Evolutionary conservation across 495 filamentous ascomycete species (phyloP).

Genomic region (Penicillium silybi): DNA sequence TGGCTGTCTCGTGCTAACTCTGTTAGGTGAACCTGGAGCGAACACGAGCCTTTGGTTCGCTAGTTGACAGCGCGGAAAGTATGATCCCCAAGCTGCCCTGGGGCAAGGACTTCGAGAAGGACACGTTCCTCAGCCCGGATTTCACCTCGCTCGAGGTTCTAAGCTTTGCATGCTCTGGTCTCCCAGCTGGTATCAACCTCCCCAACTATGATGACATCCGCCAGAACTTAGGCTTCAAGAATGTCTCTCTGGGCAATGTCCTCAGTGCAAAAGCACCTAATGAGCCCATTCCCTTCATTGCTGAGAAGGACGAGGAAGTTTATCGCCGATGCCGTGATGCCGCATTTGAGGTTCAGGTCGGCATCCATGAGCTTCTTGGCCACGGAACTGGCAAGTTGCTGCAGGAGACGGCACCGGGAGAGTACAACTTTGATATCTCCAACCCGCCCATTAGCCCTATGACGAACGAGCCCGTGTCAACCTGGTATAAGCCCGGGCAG

Average conservation of each 20-base stretch:
- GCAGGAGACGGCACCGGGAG: constrained; percentile 76
- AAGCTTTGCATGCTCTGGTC: constrained; percentile 72
- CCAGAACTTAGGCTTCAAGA: constrained; percentile 96
- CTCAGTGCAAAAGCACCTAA: constrained; percentile 84
- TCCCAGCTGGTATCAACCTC: constrained; percentile 74
- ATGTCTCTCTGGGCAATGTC: constrained; percentile 89
- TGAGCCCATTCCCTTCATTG: constrained; percentile 86
- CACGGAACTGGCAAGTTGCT: constrained; percentile 95
- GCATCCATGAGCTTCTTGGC: constrained; percentile 91
- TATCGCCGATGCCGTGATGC: constrained; percentile 76
- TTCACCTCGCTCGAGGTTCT: constrained; percentile 84
- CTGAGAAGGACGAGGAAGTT: constrained; percentile 65
- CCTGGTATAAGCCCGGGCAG: constrained; percentile 90
- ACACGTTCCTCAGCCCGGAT: constrained; percentile 88
- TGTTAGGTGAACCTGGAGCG: constrained; percentile 72
- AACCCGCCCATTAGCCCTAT: constrained; percentile 80
- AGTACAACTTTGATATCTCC: constrained; percentile 79
- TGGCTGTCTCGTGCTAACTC: constrained; percentile 18
- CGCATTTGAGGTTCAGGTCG: constrained; percentile 93
- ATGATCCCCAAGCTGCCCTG: constrained; percentile 90
- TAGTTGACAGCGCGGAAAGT: constrained; percentile 73
- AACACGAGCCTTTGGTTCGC: constrained; percentile 80
- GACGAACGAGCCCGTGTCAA: constrained; percentile 68
- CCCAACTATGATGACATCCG: constrained; percentile 96
- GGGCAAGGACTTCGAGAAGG: constrained; percentile 86